A percentile compares a stretch with the other conserved stretches of the same genome.
Conservation (phyloP, 2,329 filamentous ascomycete genomes). For the Trichocomaceae sp. region DNA sequence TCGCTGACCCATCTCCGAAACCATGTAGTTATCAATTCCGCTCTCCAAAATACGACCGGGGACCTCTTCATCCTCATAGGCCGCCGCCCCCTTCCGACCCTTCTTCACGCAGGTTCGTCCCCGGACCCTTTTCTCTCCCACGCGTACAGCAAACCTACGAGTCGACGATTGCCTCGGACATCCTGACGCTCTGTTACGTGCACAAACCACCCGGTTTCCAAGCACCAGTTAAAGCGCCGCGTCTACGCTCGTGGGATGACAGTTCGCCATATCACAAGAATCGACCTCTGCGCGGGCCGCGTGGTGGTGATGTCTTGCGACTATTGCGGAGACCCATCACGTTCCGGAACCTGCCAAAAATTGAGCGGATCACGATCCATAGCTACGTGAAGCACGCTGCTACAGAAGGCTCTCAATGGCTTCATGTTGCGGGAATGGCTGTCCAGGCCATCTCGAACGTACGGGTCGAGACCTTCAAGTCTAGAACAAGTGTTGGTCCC, state of each 20-base stretch:
- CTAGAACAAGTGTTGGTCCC: constrained; percentile 62
- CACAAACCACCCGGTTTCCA: constrained; percentile 75
- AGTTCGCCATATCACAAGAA: constrained; percentile 93
- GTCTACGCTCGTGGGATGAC: constrained; percentile 78
- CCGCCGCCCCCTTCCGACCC: constrained; percentile 81
- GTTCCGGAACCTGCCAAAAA: constrained; percentile 77
- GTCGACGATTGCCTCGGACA: constrained; percentile 75
- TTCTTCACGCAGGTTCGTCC: constrained; percentile 76
- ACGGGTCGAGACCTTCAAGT: constrained; percentile 62
- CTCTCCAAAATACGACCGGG: constrained; percentile 88
- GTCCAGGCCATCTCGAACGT: constrained; percentile 80
- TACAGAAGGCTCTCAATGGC: constrained; percentile 61
- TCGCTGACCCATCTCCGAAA: neutral
- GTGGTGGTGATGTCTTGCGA: constrained; percentile 60
- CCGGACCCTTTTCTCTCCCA: constrained; percentile 83
- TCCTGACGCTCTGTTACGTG: constrained; percentile 81
- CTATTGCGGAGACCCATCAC: constrained; percentile 53
- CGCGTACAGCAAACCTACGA: constrained; percentile 87
- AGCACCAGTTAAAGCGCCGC: constrained; percentile 51
- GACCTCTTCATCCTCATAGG: constrained; percentile 87
- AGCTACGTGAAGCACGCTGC: constrained; percentile 63
- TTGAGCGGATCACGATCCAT: constrained; percentile 76
- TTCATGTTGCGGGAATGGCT: constrained; percentile 78
- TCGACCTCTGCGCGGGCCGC: constrained; percentile 73
- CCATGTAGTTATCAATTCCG: constrained; percentile 79